These are phyloP conservation scores for Botryotinia globosa DNA, from an alignment of 2,329 filamentous ascomycete species.

Conservation along the genomic window DNA sequence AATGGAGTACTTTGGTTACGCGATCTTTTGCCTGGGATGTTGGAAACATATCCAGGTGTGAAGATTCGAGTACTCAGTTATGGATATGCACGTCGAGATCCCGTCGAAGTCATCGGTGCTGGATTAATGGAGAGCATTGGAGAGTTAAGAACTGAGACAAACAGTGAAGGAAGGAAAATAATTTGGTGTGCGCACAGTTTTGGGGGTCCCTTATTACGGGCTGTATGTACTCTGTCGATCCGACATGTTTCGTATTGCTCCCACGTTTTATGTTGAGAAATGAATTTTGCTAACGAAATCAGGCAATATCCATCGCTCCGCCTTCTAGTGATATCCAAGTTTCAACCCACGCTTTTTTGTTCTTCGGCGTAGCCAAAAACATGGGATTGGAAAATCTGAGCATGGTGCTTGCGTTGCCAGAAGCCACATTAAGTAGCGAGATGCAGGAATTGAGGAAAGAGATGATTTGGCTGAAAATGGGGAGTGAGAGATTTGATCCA, in stretches of 20 bases:
- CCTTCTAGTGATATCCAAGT: not conserved
- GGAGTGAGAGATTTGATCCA: conserved; percentile 1
- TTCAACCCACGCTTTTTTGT: conserved; percentile 7
- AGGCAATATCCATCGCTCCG: not conserved
- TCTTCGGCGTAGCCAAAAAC: conserved; percentile 12
- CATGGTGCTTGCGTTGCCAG: not conserved
- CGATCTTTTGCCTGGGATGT: conserved; percentile 9
- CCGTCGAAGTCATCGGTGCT: not conserved
- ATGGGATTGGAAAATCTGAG: conserved; percentile 12
- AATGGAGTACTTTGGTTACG: conserved; percentile 12
- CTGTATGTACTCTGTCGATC: not conserved
- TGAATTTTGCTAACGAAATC: not conserved
- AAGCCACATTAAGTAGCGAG: conserved; percentile 1
- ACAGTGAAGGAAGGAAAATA: conserved; percentile 8
- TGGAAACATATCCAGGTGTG: not conserved
- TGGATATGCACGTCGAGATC: not conserved
- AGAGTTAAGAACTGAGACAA: not conserved
- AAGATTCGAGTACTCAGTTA: conserved; percentile 5
- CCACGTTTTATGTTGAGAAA: not conserved
- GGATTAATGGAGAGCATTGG: not conserved
- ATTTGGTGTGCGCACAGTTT: conserved; percentile 17
- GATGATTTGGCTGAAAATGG: conserved; percentile 2
- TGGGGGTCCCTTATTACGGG: conserved; percentile 8
- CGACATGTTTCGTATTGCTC: not conserved
- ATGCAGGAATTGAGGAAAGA: conserved; percentile 5